phyloP scores from a whole-genome alignment of 306 rosid species.

The Parietaria judaica region DNA sequence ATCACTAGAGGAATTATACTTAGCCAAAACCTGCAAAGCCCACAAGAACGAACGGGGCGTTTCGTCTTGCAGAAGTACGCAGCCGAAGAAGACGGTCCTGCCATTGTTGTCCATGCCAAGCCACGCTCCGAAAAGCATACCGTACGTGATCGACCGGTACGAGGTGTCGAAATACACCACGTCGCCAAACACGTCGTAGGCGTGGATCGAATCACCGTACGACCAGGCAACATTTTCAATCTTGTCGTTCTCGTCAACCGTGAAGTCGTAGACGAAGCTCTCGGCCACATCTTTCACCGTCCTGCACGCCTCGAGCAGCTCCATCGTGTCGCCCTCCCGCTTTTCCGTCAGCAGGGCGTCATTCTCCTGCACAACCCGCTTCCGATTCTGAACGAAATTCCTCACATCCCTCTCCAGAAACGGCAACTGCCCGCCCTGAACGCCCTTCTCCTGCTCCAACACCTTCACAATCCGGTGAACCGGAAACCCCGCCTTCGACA shows the following conservation, averaged over 20 bases:
- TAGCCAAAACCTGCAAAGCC: slow-evolving; percentile 81
- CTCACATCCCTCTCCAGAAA: slow-evolving; percentile 94
- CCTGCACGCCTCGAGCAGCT: slow-evolving; percentile 92
- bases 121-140: slow-evolving; percentile 86
- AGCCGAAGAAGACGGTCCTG: slow-evolving; percentile 69
- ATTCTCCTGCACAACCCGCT: slow-evolving; percentile 76
- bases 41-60: slow-evolving; percentile 66
- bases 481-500: slow-evolving; percentile 89
- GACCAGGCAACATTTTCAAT: slow-evolving; percentile 85
- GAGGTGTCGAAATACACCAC: slow-evolving; percentile 70
- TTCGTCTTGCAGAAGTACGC: slow-evolving; percentile 91
- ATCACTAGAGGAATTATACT: slow-evolving; percentile 30
- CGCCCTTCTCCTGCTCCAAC: slow-evolving; percentile 91
- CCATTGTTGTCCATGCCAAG: slow-evolving; percentile 90
- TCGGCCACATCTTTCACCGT: slow-evolving; percentile 58
- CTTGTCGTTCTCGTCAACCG: slow-evolving; percentile 71
- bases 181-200: slow-evolving; percentile 62
- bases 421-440: slow-evolving; percentile 87
- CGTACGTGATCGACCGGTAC: slow-evolving; percentile 73
- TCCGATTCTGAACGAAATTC: slow-evolving; percentile 86
- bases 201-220: slow-evolving; percentile 58
- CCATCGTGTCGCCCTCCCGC: slow-evolving; percentile 70
- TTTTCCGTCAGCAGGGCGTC: slow-evolving; percentile 79
- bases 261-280: slow-evolving; percentile 67
- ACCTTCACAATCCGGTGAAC: slow-evolving; percentile 89